Percentiles rank a stretch among this genome's conserved stretches.
phyloP scores from a whole-genome alignment of 2,329 filamentous ascomycete species.

The Diaporthe batatas region DNA sequence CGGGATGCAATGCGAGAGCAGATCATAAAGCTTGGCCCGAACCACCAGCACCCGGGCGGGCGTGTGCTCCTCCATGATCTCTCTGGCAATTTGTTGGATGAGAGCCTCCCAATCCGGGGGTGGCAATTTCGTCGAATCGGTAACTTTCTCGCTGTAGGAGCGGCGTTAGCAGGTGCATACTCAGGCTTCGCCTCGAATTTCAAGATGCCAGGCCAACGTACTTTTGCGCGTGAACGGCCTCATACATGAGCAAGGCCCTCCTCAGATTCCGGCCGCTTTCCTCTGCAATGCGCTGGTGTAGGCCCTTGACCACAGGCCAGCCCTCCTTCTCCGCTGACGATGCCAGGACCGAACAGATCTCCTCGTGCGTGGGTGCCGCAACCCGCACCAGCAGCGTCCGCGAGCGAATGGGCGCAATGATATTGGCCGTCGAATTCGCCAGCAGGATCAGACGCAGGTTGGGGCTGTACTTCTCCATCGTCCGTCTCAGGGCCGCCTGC shows the following conservation, averaged over 20 bases:
- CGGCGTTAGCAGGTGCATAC: conserved; percentile 29
- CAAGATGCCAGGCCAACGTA: conserved; percentile 60
- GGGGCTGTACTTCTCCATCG: conserved; percentile 99
- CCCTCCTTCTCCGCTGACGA: conserved; percentile 81
- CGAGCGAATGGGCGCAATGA: conserved; percentile 97
- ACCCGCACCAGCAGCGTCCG: conserved; percentile 93
- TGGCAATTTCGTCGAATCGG: conserved; percentile 88
- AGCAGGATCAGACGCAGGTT: conserved; percentile 92
- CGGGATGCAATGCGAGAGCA: conserved; percentile 97
- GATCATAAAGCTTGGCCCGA: conserved; percentile 93
- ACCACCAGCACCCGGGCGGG: conserved; percentile 89
- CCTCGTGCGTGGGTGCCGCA: conserved; percentile 84
- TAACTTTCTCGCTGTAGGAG: conserved; percentile 82
- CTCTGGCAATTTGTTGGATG: conserved; percentile 88
- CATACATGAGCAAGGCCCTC: conserved; percentile 93
- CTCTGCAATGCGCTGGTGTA: conserved; percentile 88
- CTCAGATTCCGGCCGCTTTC: conserved; percentile 93
- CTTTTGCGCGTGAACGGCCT: conserved; percentile 98
- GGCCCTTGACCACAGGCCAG: conserved; percentile 79
- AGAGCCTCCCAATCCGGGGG: conserved; percentile 98
- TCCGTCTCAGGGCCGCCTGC: conserved; percentile 92
- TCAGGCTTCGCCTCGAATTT: neutral
- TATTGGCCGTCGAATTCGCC: conserved; percentile 97
- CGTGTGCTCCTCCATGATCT: conserved; percentile 94
- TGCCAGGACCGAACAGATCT: conserved; percentile 85